Base-by-base conservation (phyloP, 75 land plant species). In the Selaginella tamariscina region DNA sequence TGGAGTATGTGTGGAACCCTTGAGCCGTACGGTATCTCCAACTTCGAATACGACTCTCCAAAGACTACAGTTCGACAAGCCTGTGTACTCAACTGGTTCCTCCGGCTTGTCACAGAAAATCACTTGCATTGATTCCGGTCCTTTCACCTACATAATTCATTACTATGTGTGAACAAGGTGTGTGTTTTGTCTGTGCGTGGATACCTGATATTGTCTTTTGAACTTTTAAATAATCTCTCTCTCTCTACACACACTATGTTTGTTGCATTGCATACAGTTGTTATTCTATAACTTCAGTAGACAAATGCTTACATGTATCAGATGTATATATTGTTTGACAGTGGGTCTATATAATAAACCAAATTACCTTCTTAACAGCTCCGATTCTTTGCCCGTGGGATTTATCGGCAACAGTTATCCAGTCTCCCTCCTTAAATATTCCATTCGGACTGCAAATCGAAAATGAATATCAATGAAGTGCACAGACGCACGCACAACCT, bases 21-120 rank as follows among this genome's bases (percentile, higher is more conserved):
- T 83, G 33, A 95, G 83, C 27, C 88, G 83, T 31, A 94, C 96
- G 2, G 56, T 65, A 68, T 90, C 98, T 56, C 86, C 96, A 59
- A 83, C 81, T 79, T 77, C 78, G 54, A 94, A 74, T 11, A 66
- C 54, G 54, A 86, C 78, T 72, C 84, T 94, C 64, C 73, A 70
- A 20, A 89, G 79, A 8, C 78, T 84, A 85, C 90, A 82, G 27
- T 78, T 69, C 5, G 70, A 77, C 70, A 77, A 73, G 31, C 69
- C 77, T 54, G 1, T 32, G 29, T 33, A 60, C 69, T 65, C 73
- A 26, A 15, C 44, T 30, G 28, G 29, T 13, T 72, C 67, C 8
- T 21, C 62, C 5, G 30, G 65, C 57, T 71, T 69, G 75, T 56
- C 21, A 5, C 69, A 70, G 30, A 65, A 70, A 21, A 27, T 24